phyloP scores from a whole-genome alignment of 2,329 filamentous ascomycete species.

The Ceratocystis cubensis region DNA sequence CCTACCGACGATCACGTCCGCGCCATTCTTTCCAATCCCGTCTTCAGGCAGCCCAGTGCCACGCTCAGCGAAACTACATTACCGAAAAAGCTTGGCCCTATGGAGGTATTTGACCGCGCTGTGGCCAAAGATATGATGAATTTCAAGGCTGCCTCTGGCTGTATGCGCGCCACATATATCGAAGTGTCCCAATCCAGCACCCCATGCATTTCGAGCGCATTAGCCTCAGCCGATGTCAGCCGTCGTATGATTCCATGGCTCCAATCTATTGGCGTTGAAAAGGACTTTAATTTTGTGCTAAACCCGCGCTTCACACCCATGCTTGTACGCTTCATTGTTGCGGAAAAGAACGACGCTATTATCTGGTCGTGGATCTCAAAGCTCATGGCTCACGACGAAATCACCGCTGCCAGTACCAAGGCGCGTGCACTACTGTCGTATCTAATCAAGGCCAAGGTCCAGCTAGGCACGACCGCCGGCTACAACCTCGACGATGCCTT shows the following conservation, averaged over 20 bases:
- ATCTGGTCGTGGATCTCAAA: constrained; percentile 42
- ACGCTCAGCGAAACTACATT: background rate
- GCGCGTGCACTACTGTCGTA: constrained; percentile 29
- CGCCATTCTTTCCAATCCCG: constrained; percentile 44
- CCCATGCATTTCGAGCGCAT: constrained; percentile 27
- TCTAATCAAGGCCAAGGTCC: constrained; percentile 35
- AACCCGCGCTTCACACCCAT: constrained; percentile 30
- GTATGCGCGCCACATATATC: constrained; percentile 37
- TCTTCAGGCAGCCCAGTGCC: constrained; percentile 33
- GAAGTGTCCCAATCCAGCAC: constrained; percentile 30
- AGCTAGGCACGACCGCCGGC: constrained; percentile 9
- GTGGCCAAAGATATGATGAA: constrained; percentile 46
- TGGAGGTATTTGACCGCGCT: constrained; percentile 45
- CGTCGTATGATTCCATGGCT: constrained; percentile 43
- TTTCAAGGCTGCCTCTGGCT: constrained; percentile 40
- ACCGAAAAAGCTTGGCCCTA: constrained; percentile 31
- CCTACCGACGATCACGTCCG: constrained; percentile 41
- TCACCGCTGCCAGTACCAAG: constrained; percentile 23
- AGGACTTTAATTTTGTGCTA: constrained; percentile 35
- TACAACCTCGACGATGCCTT: constrained; percentile 40
- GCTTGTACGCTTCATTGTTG: constrained; percentile 40
- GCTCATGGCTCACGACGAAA: constrained; percentile 27
- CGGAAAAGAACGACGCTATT: constrained; percentile 39
- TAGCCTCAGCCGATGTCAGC: constrained; percentile 35
- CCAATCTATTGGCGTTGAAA: constrained; percentile 37